Evolutionary conservation across 192 early-diverging fungal species (phyloP).

Genomic region (Coemansia sp.): DNA sequence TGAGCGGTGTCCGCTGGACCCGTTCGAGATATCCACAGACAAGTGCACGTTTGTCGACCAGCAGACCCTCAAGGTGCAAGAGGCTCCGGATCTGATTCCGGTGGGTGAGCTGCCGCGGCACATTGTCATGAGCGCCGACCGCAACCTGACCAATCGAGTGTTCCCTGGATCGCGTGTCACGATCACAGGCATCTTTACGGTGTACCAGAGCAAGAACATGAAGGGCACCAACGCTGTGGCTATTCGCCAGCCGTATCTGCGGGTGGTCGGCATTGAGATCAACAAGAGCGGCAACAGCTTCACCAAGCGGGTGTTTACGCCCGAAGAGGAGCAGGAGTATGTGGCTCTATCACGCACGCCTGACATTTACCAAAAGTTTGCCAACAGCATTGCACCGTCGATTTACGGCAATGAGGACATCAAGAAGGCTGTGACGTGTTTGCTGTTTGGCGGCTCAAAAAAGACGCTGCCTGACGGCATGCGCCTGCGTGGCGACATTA

Average conservation of each 20-base stretch:
- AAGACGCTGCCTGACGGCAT: slow-evolving; percentile 96
- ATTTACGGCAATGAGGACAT: slow-evolving; percentile 98
- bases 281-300: slow-evolving; percentile 70
- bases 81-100: slow-evolving; percentile 94
- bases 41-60: slow-evolving; percentile 95
- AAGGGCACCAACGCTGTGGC: slow-evolving; percentile 80
- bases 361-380: slow-evolving; percentile 87
- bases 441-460: slow-evolving; percentile 95
- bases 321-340: slow-evolving; percentile 92
- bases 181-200: slow-evolving; percentile 93
- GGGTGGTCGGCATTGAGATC: slow-evolving; percentile 87
- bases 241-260: slow-evolving; percentile 89
- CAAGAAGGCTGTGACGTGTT: slow-evolving; percentile 91
- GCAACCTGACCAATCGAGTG: slow-evolving; percentile 81
- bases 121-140: slow-evolving; percentile 85
- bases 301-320: slow-evolving; percentile 71
- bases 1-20: slow-evolving; percentile 69
- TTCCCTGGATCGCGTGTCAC: slow-evolving; percentile 91
- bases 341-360: slow-evolving; percentile 81
- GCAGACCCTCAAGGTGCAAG: slow-evolving; percentile 96
- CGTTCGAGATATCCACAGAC: slow-evolving; percentile 93
- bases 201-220: slow-evolving; percentile 73
- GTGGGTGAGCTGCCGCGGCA: slow-evolving; percentile 98
- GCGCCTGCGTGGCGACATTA: slow-evolving; percentile 96
- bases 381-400: slow-evolving; percentile 91